Evolutionary conservation across 108 stramenopile species (phyloP).

Genomic region (Pseudonitzschia multiseries): DNA sequence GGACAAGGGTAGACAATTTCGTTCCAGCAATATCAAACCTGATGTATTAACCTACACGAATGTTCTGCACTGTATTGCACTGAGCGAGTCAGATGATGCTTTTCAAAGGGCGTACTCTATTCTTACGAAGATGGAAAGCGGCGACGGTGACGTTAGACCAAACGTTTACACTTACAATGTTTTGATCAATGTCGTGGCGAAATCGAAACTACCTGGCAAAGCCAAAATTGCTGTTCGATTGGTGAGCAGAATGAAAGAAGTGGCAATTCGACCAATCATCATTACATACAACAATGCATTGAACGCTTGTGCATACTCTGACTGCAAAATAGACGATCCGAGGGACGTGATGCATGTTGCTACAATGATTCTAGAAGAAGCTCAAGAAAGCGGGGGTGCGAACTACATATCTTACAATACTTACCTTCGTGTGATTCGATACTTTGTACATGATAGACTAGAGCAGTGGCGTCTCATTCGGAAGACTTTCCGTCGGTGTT

Average conservation of each 20-base stretch:
- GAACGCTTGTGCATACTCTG: constrained; percentile 41
- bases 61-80: constrained; percentile 34
- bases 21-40: constrained; percentile 20
- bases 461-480: constrained; percentile 26
- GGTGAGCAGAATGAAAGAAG: constrained; percentile 29
- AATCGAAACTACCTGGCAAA: constrained; percentile 44
- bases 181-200: constrained; percentile 35
- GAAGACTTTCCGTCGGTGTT: constrained; percentile 25
- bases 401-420: constrained; percentile 35
- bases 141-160: constrained; percentile 29
- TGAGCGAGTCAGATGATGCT: constrained; percentile 28
- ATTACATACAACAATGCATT: constrained; percentile 45
- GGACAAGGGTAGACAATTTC: constrained; percentile 15
- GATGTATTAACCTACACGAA: constrained; percentile 38
- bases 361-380: constrained; percentile 30
- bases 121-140: constrained; percentile 36
- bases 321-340: constrained; percentile 4
- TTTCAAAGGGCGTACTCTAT: constrained; percentile 27
- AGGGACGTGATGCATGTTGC: constrained; percentile 25
- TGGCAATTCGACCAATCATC: constrained; percentile 27
- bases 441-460: constrained; percentile 13
- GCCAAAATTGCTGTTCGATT: constrained; percentile 34
- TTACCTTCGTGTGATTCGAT: constrained; percentile 25
- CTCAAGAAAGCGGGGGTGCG: constrained; percentile 23
- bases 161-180: constrained; percentile 24